phyloP scores from a whole-genome alignment of 768 basidiomycete species.

The Lenzites betulinus region DNA sequence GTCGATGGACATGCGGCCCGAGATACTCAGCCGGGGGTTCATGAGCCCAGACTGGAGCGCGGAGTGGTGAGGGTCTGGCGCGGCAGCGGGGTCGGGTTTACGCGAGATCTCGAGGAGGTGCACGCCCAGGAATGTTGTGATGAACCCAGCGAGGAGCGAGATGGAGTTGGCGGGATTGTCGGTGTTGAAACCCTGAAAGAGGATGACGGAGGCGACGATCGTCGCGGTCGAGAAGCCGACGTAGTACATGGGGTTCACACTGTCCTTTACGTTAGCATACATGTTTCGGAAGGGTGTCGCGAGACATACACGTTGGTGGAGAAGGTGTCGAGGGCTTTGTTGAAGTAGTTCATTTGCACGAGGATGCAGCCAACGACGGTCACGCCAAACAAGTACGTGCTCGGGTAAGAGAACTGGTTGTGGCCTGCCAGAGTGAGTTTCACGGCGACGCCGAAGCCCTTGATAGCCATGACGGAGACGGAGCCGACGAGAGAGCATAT shows the following conservation, averaged over 20 bases:
- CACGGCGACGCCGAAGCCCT: slow-evolving; percentile 95
- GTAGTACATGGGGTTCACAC: slow-evolving; percentile 97
- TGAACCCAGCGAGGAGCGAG: slow-evolving; percentile 87
- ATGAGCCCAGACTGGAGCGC: slow-evolving; percentile 67
- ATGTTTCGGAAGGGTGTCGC: too few relatives aligned
- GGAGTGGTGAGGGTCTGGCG: slow-evolving; percentile 43
- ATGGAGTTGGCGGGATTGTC: slow-evolving; percentile 77
- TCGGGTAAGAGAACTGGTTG: slow-evolving; percentile 93
- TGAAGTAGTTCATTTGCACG: slow-evolving; percentile 96
- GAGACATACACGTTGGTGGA: slow-evolving; percentile 91
- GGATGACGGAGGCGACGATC: slow-evolving; percentile 90
- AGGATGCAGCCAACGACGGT: slow-evolving; percentile 84
- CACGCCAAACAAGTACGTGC: slow-evolving; percentile 94
- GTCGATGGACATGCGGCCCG: slow-evolving; percentile 80
- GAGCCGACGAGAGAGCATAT: slow-evolving; percentile 97
- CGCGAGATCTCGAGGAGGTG: slow-evolving; percentile 88
- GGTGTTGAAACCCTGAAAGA: slow-evolving; percentile 98
- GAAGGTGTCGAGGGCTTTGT: slow-evolving; percentile 96
- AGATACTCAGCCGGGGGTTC: slow-evolving; percentile 79
- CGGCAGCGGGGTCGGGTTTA: slow-evolving; percentile 42
- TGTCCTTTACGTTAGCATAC: slow-evolving; percentile 33
- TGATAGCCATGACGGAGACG: slow-evolving; percentile 98
- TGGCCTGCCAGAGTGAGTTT: slow-evolving; percentile 92
- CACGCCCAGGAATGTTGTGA: slow-evolving; percentile 96
- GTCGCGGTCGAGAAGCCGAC: slow-evolving; percentile 95